Base-by-base conservation (phyloP, 495 filamentous ascomycete species). In the Aspergillus sclerotioniger region DNA sequence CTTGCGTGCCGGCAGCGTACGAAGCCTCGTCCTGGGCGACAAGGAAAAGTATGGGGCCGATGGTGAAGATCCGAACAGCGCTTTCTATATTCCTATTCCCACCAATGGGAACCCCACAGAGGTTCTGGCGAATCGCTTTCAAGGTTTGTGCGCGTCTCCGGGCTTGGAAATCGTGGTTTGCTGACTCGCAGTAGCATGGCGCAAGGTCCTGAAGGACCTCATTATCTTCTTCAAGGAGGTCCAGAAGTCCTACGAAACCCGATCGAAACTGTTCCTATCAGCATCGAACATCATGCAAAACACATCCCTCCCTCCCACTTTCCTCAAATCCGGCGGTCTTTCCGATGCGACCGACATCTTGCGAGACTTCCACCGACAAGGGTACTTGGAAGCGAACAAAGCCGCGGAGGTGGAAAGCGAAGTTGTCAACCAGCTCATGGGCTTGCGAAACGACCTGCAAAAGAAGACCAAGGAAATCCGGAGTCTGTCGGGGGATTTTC, bases 381-480 rank as follows among this genome's bases (percentile, higher is more conserved):
- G 87, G n/a, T 83, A 94, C 43, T 64, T 72, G 6, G 92, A 96
- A 69, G 84, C 89, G n/a, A 91, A 87, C 71, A 96, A 96, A 73
- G 90, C 92, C 4, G 85, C 84, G 25, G 90, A 95, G 60, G 92
- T 96, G 56, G 90, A 97, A 71, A 85, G 84, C 54, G 92, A 96
- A 62, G 90, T 98, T 33, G 91, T 98, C 59, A 81, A 87, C 45
- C 90, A 91, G 53, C 80, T 98, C 46, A 91, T 87, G 6, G 92
- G 90, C 13, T 77, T 98, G 20, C 77, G 94, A 46, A 91, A 85
- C 64, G 94, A 98, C 71, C 79, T 98, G 16, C 86, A 87, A 53
- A 90, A 93, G 73, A 98, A 98, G 76, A 94, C 93, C 65, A 98
- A 97, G 74, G 94, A 98, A 74, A 98, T 98, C 71, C 96, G 94